phyloP scores from a whole-genome alignment of 2,329 filamentous ascomycete species.

The Trichophyton benhamiae region DNA sequence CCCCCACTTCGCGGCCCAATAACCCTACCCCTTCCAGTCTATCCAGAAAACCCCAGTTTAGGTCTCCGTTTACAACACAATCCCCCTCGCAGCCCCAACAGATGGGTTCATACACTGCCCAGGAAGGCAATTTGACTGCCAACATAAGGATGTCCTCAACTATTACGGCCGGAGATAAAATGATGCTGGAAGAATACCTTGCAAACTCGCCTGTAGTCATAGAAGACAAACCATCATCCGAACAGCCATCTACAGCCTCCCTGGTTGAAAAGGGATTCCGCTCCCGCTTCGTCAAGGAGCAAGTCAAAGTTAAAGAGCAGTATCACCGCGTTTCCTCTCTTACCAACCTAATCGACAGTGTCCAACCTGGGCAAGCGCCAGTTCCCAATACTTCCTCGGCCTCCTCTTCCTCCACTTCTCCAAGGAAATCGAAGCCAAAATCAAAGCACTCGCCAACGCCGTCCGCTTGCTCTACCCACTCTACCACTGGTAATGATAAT shows the following conservation, averaged over 20 bases:
- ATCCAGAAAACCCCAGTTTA: not conserved
- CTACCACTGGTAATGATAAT: slow-evolving; percentile 14
- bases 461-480: slow-evolving; percentile 15
- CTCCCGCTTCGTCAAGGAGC: slow-evolving; percentile 25
- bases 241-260: slow-evolving; percentile 8
- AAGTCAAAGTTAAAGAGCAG: slow-evolving; percentile 13
- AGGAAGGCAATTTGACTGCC: not conserved
- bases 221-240: not conserved
- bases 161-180: not conserved
- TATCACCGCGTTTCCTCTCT: slow-evolving; percentile 12
- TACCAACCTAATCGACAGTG: slow-evolving; percentile 9
- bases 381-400: not conserved
- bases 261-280: slow-evolving; percentile 30
- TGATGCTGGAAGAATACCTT: not conserved
- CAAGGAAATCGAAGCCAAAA: not conserved
- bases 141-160: not conserved
- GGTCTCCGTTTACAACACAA: not conserved
- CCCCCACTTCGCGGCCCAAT: not conserved
- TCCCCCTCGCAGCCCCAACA: not conserved
- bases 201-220: slow-evolving; percentile 2
- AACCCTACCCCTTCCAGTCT: not conserved
- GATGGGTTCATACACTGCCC: not conserved
- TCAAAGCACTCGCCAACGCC: slow-evolving; percentile 3
- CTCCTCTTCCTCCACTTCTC: not conserved
- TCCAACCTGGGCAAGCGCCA: slow-evolving; percentile 1